Evolutionary conservation across 2,329 filamentous ascomycete genomes (phyloP), one percentile per base, ranked within the genome.

Genomic region (Lasiodiplodia citricola): DNA sequence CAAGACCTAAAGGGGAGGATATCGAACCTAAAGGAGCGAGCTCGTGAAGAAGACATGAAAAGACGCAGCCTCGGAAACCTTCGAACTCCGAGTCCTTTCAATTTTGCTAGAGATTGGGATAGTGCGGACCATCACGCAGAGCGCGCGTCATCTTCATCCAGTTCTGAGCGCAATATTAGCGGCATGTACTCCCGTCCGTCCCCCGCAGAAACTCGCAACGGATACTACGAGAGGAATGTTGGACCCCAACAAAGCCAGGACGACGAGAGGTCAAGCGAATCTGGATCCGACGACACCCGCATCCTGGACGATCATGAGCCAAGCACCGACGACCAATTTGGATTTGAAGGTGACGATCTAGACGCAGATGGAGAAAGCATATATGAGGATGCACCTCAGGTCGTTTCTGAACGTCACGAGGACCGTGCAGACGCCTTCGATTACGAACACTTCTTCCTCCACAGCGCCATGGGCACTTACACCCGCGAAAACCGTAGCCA

Each of bases 351-450:
- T 18, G 77, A 80, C 31, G 77, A 79, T 18, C 83, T 84, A 57
- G 77, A 75, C n/a, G 83, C 75, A 41, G 70, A 68, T 18, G 60
- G 41, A 18, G 66, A 69, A 13, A 56, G 68, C 52, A 38, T 68
- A 18, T 68, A 64, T 51, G 41, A 68, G 21, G 67, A 68, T n/a
- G 67, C 67, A 25, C 44, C 44, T 4, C 66, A 68, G 25, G 57
- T 35, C 25, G n/a, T 60, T 74, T 73, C 77, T 3, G 79, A 77
- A 66, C 93, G 93, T 0, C 95, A 98, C 75, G 95, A 98, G 81
- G 94, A 97, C 78, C 91, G 95, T 23, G 90, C 94, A 72, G 95
- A 98, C 79, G 94, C 94, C 1, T 98, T 98, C 75, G 95, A 98
- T 78, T 98, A 98, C 71, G 92, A 97, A 78, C 91, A 97, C 77